phyloP scores from a whole-genome alignment of 306 rosid genomes.

The Acacia confusa region DNA sequence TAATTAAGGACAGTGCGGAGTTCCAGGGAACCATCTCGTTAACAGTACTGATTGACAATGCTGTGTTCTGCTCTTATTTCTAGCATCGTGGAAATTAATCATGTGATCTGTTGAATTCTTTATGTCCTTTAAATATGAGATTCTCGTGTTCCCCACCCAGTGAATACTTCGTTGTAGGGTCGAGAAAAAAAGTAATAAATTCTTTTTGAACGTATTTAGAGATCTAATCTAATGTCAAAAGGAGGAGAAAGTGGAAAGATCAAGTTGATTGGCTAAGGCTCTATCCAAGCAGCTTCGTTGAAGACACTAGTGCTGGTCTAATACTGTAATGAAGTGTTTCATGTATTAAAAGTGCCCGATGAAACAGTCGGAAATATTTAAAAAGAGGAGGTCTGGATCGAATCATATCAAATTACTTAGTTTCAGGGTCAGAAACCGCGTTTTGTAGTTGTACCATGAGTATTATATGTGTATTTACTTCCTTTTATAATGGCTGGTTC shows the following conservation, averaged over 20 bases:
- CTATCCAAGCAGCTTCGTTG: not conserved
- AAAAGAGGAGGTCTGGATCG: conserved; percentile 12
- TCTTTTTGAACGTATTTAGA: not conserved
- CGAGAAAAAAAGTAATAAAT: not conserved
- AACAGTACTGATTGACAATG: not conserved
- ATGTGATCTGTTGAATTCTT: not conserved
- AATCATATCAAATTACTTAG: conserved; percentile 2
- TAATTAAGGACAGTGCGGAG: not conserved
- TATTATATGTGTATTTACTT: not conserved
- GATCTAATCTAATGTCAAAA: not conserved
- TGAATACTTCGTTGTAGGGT: not conserved
- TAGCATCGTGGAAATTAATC: not conserved
- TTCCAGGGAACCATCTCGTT: not conserved
- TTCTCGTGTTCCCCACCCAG: conserved; percentile 7
- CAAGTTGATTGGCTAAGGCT: not conserved
- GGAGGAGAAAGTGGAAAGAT: not conserved
- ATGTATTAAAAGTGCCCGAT: not conserved
- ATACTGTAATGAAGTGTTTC: not conserved
- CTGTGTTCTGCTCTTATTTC: not conserved
- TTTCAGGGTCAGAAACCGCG: conserved; percentile 44
- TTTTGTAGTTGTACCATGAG: conserved; percentile 32
- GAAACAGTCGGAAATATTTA: not conserved
- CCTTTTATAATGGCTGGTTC: not conserved
- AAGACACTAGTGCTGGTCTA: not conserved
- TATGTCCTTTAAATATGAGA: not conserved